Evolutionary conservation across 495 filamentous ascomycete species (phyloP).

Genomic region (Aspergillus kassunensis): DNA sequence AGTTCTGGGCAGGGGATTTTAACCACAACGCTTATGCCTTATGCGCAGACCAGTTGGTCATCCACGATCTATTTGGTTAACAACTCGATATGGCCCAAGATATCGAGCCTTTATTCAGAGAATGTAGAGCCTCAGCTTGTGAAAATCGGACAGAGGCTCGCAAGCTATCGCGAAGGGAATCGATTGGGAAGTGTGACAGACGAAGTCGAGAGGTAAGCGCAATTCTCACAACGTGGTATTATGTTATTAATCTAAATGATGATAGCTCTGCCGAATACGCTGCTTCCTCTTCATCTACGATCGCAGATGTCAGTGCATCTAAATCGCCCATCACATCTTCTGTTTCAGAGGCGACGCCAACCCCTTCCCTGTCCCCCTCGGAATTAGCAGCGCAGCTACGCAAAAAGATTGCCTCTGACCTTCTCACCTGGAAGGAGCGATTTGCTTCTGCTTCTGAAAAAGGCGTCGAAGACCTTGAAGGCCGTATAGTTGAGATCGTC

Average conservation of each 20-base stretch:
- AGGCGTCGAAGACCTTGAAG: constrained; percentile 65
- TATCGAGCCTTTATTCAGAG: constrained; percentile 76
- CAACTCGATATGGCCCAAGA: constrained; percentile 70
- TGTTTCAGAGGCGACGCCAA: constrained; percentile 18
- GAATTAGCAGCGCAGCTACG: constrained; percentile 52
- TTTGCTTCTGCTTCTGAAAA: constrained; percentile 80
- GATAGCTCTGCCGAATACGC: constrained; percentile 30
- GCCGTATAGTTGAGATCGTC: constrained; percentile 74
- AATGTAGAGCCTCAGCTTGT: constrained; percentile 95
- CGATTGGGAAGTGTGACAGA: constrained; percentile 56
- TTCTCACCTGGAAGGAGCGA: constrained; percentile 77
- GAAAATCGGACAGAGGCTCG: constrained; percentile 85
- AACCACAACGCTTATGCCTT: constrained; percentile 67
- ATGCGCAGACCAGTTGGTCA: constrained; percentile 64
- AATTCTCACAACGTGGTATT: background rate
- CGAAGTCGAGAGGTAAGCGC: constrained; percentile 47
- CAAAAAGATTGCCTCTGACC: constrained; percentile 70
- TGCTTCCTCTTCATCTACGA: constrained; percentile 19
- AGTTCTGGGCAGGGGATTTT: constrained; percentile 60
- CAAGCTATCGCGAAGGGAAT: constrained; percentile 70
- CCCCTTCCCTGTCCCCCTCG: constrained; percentile 31
- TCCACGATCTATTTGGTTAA: constrained; percentile 64
- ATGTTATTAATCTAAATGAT: constrained; percentile 16
- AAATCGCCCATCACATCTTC: constrained; percentile 23
- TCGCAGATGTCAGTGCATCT: constrained; percentile 18